Evolutionary conservation across 2,329 filamentous ascomycete species (phyloP).

Genomic region (Exophiala sp.): DNA sequence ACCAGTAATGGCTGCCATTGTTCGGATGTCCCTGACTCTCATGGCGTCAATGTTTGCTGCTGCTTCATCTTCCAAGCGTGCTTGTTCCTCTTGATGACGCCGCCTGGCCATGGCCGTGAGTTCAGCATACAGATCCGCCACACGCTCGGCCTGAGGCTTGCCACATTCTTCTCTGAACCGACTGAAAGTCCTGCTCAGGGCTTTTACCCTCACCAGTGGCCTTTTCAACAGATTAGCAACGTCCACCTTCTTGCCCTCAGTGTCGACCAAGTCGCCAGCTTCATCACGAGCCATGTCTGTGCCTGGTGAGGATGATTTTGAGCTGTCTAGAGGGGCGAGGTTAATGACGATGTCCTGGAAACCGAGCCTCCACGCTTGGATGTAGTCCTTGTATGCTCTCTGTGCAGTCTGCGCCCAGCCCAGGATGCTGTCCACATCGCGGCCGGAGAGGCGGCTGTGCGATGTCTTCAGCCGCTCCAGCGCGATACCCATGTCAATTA

Average conservation of each 20-base stretch:
- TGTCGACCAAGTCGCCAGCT: conserved; percentile 58
- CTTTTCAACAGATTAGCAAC: conserved; percentile 89
- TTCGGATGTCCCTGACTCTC: conserved; percentile 71
- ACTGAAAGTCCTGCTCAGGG: conserved; percentile 76
- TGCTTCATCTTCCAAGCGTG: conserved; percentile 75
- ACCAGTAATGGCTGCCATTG: conserved; percentile 62
- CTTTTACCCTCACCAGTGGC: conserved; percentile 80
- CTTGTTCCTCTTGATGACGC: conserved; percentile 65
- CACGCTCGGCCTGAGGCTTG: conserved; percentile 50
- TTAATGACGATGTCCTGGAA: conserved; percentile 95
- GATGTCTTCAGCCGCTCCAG: conserved; percentile 75
- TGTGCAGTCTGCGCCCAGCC: conserved; percentile 75
- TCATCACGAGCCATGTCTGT: conserved; percentile 53
- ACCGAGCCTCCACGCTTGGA: conserved; percentile 82
- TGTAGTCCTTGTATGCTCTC: conserved; percentile 75
- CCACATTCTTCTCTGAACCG: conserved; percentile 42
- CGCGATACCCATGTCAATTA: conserved; percentile 87
- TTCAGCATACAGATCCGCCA: conserved; percentile 59
- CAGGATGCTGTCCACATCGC: conserved; percentile 65
- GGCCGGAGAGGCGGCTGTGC: conserved; percentile 72
- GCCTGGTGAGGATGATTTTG: conserved; percentile 36
- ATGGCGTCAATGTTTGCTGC: conserved; percentile 77
- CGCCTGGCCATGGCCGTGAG: conserved; percentile 72
- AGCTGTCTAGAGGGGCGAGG: conserved; percentile 67
- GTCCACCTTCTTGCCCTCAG: conserved; percentile 81